phyloP scores from a whole-genome alignment of 352 stramenopile species.

The Elongisporangium anandrum region DNA sequence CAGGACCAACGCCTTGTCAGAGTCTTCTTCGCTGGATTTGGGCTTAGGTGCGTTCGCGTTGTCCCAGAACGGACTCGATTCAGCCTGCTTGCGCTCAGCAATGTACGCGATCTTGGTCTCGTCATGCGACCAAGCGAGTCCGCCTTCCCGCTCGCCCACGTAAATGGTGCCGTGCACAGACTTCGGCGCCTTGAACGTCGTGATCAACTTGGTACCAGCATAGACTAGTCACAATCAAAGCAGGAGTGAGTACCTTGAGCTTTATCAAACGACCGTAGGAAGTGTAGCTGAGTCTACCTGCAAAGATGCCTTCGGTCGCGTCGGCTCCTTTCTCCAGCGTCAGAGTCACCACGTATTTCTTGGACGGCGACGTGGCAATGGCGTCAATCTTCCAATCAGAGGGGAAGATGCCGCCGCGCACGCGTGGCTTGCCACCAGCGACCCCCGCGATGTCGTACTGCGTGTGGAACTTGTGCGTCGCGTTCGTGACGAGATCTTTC shows the following conservation, averaged over 20 bases:
- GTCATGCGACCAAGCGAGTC: constrained; percentile 68
- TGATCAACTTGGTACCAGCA: constrained; percentile 24
- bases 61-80: constrained; percentile 47
- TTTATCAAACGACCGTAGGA: too few relatives aligned
- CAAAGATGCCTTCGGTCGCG: constrained; percentile 42
- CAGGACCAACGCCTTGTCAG: constrained; percentile 15
- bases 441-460: constrained; percentile 39
- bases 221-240: constrained; percentile 26
- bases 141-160: constrained; percentile 65
- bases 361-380: constrained; percentile 54
- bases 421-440: constrained; percentile 10
- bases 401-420: constrained; percentile 33
- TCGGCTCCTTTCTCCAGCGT: constrained; percentile 40
- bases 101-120: constrained; percentile 73
- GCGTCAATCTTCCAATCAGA: constrained; percentile 29
- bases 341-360: constrained; percentile 45
- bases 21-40: constrained; percentile 9
- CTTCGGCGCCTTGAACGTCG: constrained; percentile 62
- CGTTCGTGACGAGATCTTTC: constrained; percentile 54
- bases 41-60: constrained; percentile 45
- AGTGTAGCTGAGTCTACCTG: constrained; percentile 17
- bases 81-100: constrained; percentile 53
- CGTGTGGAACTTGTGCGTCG: constrained; percentile 48
- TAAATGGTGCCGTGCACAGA: constrained; percentile 66
- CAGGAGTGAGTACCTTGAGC: not conserved